Conservation (phyloP, 2,329 filamentous ascomycete genomes). For the Triangularia verruculosa region DNA sequence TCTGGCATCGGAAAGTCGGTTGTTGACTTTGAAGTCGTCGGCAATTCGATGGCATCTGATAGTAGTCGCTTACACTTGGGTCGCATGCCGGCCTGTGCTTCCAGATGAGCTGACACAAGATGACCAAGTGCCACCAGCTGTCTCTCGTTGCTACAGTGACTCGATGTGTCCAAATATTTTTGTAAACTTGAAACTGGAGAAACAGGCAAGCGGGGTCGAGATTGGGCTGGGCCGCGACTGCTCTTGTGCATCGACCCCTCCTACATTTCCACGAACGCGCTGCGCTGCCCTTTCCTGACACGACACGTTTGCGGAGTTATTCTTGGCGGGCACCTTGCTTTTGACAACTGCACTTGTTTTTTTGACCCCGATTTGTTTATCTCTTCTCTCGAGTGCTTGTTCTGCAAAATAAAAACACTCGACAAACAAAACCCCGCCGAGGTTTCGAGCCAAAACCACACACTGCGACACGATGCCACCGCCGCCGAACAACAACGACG, state of each 20-base stretch:
- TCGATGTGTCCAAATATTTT: slow-evolving; percentile 16
- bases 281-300: not conserved
- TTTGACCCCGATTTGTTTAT: not conserved
- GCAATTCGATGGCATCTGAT: not conserved
- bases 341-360: not conserved
- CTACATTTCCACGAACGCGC: slow-evolving; percentile 1
- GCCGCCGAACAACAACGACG: slow-evolving; percentile 14
- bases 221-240: slow-evolving; percentile 5
- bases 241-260: slow-evolving; percentile 5
- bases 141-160: slow-evolving; percentile 26
- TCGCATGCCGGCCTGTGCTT: not conserved
- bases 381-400: not conserved
- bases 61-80: not conserved
- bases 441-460: not conserved
- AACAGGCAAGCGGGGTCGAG: not conserved
- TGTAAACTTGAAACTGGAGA: slow-evolving; percentile 2
- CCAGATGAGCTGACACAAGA: not conserved
- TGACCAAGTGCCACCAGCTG: slow-evolving; percentile 10
- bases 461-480: slow-evolving; percentile 43
- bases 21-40: not conserved
- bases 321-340: not conserved
- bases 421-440: not conserved
- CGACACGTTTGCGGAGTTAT: not conserved
- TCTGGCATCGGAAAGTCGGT: not conserved
- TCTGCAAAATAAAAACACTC: not conserved